Evolutionary conservation across 805 yeast genomes (phyloP).

Genomic region (Sugiyamaella qingdaonensis): DNA sequence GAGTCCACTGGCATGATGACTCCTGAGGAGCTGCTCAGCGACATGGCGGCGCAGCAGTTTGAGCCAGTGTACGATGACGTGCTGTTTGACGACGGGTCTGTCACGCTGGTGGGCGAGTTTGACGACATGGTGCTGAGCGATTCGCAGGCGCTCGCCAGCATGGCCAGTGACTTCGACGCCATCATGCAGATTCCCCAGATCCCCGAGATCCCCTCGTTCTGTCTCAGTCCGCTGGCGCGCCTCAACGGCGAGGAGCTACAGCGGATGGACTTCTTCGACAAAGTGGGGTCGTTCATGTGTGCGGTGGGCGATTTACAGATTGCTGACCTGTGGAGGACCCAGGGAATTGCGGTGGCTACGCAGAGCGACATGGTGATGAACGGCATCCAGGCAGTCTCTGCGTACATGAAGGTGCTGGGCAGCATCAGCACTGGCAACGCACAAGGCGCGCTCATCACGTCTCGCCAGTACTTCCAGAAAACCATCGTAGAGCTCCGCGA

Average conservation of each 20-base stretch:
- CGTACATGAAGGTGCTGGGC: neutral
- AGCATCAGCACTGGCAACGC: neutral
- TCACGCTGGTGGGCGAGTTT: neutral
- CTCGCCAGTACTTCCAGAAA: conserved; percentile 2
- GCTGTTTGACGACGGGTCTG: neutral
- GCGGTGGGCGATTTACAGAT: neutral
- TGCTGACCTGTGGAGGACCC: neutral
- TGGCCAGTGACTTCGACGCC: neutral
- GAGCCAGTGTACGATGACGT: neutral
- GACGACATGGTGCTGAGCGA: neutral
- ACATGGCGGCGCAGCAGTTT: neutral
- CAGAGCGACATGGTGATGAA: conserved; percentile 6
- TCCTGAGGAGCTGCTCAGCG: too few species aligned
- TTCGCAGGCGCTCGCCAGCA: neutral
- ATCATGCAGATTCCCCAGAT: neutral
- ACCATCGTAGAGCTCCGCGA: neutral
- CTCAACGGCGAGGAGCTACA: neutral
- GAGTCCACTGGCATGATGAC: neutral
- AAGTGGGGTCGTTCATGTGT: neutral
- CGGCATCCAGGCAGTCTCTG: conserved; percentile 8
- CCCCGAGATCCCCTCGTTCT: neutral
- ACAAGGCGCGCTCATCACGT: neutral
- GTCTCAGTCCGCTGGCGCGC: neutral
- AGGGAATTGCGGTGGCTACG: neutral
- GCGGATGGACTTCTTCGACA: neutral